A percentile compares a stretch with the other conserved stretches of the same genome.
These are phyloP conservation scores for Tulasnella sp. DNA, from an alignment of 768 basidiomycete genomes.

Conservation along the genomic window DNA sequence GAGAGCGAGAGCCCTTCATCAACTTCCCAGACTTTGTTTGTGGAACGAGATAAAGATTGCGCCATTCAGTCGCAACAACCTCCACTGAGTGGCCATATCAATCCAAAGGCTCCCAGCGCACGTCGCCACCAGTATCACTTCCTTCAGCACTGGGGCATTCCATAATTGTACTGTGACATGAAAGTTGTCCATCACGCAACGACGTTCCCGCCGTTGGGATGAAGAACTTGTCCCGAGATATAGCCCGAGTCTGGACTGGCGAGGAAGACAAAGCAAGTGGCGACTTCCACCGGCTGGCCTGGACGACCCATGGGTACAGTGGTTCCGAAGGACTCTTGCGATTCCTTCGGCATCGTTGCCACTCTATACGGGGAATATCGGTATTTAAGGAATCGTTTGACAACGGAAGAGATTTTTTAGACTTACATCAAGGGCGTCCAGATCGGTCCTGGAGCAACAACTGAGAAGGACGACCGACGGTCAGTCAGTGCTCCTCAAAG, in stretches of 20 bases:
- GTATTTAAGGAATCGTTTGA: constrained; percentile 13
- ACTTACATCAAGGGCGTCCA: constrained; percentile 38
- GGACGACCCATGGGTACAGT: constrained; percentile 37
- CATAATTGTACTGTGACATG: no score
- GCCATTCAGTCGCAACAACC: no score
- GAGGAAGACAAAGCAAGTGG: constrained; percentile 40
- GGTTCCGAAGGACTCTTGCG: constrained; percentile 27
- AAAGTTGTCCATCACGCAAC: not conserved
- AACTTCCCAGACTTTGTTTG: no score
- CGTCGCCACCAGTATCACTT: no score
- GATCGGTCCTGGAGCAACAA: constrained; percentile 37
- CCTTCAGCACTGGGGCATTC: no score
- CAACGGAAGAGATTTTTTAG: not conserved
- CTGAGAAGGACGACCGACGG: constrained; percentile 20
- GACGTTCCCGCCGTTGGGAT: constrained; percentile 20
- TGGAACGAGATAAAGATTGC: no score
- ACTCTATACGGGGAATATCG: constrained; percentile 18
- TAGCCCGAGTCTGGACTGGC: constrained; percentile 39
- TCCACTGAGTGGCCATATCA: no score
- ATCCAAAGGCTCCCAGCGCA: no score
- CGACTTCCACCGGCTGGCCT: constrained; percentile 43
- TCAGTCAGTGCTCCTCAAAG: not conserved
- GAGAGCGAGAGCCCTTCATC: no score
- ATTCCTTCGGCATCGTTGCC: constrained; percentile 31
- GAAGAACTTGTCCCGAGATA: constrained; percentile 29